Conservation (phyloP, 78 protist species). For the Speleostelium caveatum region DNA sequence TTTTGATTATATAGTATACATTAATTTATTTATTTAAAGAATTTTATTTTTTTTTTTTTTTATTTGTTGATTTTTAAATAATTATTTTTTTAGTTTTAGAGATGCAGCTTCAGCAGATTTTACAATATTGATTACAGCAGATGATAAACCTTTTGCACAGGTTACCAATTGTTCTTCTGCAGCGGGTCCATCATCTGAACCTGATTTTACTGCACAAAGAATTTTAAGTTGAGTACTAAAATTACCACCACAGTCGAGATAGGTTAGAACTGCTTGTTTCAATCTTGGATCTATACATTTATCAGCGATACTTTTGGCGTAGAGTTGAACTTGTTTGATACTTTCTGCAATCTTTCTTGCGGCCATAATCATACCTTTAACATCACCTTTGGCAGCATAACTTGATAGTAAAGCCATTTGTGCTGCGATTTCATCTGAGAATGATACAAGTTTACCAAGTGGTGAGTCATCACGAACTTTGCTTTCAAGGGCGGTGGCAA, state of each 20-base stretch:
- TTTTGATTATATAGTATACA: no score
- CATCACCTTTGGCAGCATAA: constrained; percentile 73
- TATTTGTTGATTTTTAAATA: no score
- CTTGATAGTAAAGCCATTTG: constrained; percentile 54
- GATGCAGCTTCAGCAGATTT: constrained; percentile 69
- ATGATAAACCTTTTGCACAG: constrained; percentile 69
- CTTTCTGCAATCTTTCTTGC: constrained; percentile 72
- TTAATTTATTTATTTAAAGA: no score
- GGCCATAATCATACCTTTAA: constrained; percentile 71
- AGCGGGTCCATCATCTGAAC: constrained; percentile 26
- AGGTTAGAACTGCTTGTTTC: constrained; percentile 61
- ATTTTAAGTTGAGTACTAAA: constrained; percentile 67
- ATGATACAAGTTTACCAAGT: constrained; percentile 47
- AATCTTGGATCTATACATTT: constrained; percentile 61
- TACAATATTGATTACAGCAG: constrained; percentile 59
- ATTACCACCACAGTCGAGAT: constrained; percentile 76
- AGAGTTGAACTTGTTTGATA: constrained; percentile 35
- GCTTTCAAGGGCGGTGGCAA: constrained; percentile 38
- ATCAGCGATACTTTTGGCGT: constrained; percentile 59
- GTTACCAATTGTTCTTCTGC: constrained; percentile 76
- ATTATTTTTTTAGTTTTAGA: constrained; percentile 14
- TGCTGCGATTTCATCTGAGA: constrained; percentile 62
- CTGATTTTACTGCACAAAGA: constrained; percentile 62
- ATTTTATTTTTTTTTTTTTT: no score
- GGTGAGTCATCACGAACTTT: constrained; percentile 74